A percentile compares a stretch with the other conserved stretches of the same genome.
Conservation (phyloP, 2,329 filamentous ascomycete genomes). For the Xylariomycetidae sp. region DNA sequence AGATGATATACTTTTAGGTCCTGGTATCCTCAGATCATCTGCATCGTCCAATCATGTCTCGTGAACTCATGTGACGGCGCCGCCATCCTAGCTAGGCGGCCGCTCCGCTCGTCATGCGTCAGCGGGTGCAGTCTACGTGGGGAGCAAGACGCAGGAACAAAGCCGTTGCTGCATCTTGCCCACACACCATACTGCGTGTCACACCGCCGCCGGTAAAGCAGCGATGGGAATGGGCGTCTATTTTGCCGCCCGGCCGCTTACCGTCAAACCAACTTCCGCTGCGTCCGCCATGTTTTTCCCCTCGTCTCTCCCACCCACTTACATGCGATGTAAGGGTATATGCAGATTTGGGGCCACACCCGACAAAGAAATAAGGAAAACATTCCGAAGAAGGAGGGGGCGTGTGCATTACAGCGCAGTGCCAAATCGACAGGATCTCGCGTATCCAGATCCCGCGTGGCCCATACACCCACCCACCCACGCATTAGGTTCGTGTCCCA, state of each 20-base stretch:
- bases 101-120: constrained; percentile 22
- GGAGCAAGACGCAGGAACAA: constrained; percentile 27
- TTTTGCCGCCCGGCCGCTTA: constrained; percentile 24
- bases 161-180: constrained; percentile 14
- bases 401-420: constrained; percentile 24
- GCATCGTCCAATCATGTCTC: constrained; percentile 50
- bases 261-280: constrained; percentile 19
- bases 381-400: constrained; percentile 18
- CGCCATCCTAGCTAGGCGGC: constrained; percentile 14
- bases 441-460: constrained; percentile 16
- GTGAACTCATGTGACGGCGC: constrained; percentile 38
- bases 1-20: constrained; percentile 43
- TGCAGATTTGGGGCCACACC: constrained; percentile 20
- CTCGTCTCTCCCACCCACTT: constrained; percentile 11
- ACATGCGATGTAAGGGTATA: constrained; percentile 18
- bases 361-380: constrained; percentile 13
- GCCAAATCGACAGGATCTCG: constrained; percentile 22
- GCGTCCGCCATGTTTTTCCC: constrained; percentile 18
- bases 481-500: constrained; percentile 10
- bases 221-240: constrained; percentile 35
- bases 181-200: constrained; percentile 22
- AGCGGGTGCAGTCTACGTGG: constrained; percentile 21
- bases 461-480: constrained; percentile 7
- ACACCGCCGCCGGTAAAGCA: constrained; percentile 30
- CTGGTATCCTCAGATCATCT: constrained; percentile 29